phyloP scores from a whole-genome alignment of 106 monocot species.

The Ottelia alismoides region DNA sequence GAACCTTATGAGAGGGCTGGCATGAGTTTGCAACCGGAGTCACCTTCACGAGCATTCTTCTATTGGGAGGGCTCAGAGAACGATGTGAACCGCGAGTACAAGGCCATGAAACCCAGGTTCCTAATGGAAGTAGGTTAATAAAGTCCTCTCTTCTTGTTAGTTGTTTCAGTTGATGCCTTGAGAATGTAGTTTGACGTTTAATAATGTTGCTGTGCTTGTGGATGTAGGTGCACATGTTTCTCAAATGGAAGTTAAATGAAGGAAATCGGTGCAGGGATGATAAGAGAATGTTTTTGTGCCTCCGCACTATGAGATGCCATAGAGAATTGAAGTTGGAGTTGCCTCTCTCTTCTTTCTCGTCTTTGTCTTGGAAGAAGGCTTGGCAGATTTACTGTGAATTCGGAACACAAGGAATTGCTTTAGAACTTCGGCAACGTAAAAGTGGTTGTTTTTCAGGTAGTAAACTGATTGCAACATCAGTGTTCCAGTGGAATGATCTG shows the following conservation, averaged over 20 bases:
- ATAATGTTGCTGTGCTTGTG: not conserved
- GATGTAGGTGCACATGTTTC: slow-evolving; percentile 57
- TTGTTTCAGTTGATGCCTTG: too few species aligned
- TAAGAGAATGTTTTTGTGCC: slow-evolving; percentile 39
- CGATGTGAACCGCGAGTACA: slow-evolving; percentile 62
- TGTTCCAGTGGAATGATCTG: slow-evolving; percentile 78
- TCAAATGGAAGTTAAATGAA: slow-evolving; percentile 55
- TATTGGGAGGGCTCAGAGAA: slow-evolving; percentile 43
- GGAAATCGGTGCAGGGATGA: slow-evolving; percentile 13
- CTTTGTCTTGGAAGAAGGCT: slow-evolving; percentile 40
- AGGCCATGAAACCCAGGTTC: slow-evolving; percentile 49
- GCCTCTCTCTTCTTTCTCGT: slow-evolving; percentile 13
- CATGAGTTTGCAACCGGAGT: slow-evolving; percentile 19
- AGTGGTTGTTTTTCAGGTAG: slow-evolving; percentile 34
- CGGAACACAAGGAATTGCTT: slow-evolving; percentile 47
- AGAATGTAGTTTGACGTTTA: too few species aligned
- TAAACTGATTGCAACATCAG: slow-evolving; percentile 31
- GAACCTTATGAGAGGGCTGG: slow-evolving; percentile 81
- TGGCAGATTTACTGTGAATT: slow-evolving; percentile 86
- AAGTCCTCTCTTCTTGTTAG: too few species aligned
- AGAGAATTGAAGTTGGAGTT: slow-evolving; percentile 59
- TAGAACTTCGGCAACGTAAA: slow-evolving; percentile 34
- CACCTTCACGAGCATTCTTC: slow-evolving; percentile 26
- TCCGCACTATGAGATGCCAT: slow-evolving; percentile 57
- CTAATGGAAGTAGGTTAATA: slow-evolving; percentile 73